These are phyloP conservation scores for Takakia lepidozioides DNA, from an alignment of 225 moss, liverwort and hornwort genomes.

Conservation along the genomic window DNA sequence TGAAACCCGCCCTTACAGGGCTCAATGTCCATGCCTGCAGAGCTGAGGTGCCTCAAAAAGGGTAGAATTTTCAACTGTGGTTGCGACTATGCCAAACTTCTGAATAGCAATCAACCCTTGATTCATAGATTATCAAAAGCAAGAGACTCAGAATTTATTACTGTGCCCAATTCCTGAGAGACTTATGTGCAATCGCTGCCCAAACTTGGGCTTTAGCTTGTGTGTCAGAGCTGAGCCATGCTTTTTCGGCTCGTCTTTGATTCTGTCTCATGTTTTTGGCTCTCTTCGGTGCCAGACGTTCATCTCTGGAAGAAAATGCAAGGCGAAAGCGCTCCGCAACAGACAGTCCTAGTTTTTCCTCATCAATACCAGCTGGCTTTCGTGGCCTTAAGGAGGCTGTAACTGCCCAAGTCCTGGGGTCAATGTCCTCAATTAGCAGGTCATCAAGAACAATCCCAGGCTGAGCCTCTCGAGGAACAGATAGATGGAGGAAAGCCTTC, in stretches of 20 bases:
- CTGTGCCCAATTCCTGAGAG: slow-evolving; percentile 34
- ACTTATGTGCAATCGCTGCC: slow-evolving; percentile 67
- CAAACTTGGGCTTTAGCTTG: slow-evolving; percentile 74
- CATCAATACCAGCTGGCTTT: background rate
- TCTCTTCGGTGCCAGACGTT: slow-evolving; percentile 92
- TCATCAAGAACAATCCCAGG: slow-evolving; percentile 59
- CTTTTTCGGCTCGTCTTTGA: slow-evolving; percentile 82
- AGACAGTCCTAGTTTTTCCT: slow-evolving; percentile 33
- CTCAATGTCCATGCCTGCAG: too few relatives aligned
- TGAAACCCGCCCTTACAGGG: too few relatives aligned
- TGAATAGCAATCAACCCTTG: too few relatives aligned
- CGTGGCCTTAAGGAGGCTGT: slow-evolving; percentile 10
- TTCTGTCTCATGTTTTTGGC: slow-evolving; percentile 95
- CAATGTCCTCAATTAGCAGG: slow-evolving; percentile 58
- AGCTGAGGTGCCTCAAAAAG: too few relatives aligned
- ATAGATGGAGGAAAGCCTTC: slow-evolving; percentile 35
- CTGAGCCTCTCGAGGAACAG: slow-evolving; percentile 75
- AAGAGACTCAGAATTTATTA: too few relatives aligned
- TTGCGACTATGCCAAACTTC: too few relatives aligned
- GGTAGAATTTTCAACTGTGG: too few relatives aligned
- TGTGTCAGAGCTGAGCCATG: slow-evolving; percentile 77
- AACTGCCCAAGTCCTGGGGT: slow-evolving; percentile 73
- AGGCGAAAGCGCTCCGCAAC: slow-evolving; percentile 86
- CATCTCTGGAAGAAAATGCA: slow-evolving; percentile 76
- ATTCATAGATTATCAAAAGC: too few relatives aligned